phyloP scores from a whole-genome alignment of 1,284 basidiomycete genomes.

The Malassezia dermatis region DNA sequence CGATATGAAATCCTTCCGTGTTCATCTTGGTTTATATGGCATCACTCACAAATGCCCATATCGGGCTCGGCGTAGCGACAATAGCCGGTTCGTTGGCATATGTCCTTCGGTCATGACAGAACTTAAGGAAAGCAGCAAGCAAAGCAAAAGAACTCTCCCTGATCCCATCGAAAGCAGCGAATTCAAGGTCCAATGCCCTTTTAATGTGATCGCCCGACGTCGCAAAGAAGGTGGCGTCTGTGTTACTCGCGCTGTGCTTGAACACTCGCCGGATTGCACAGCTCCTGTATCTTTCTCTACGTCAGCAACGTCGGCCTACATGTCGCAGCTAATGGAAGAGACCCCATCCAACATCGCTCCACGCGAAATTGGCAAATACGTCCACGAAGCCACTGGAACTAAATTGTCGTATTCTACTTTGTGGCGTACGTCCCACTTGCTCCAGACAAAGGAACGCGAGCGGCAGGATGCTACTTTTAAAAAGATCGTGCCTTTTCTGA shows the following conservation, averaged over 20 bases:
- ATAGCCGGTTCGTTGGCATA: slow-evolving; percentile 17
- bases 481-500: slow-evolving; percentile 16
- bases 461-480: slow-evolving; percentile 17
- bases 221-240: slow-evolving; percentile 18
- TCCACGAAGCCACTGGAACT: slow-evolving; percentile 16
- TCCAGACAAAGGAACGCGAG: slow-evolving; percentile 15
- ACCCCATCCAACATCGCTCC: slow-evolving; percentile 12
- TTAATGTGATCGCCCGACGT: slow-evolving; percentile 15
- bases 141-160: background rate
- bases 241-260: slow-evolving; percentile 14
- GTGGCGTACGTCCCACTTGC: slow-evolving; percentile 18
- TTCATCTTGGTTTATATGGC: slow-evolving; percentile 13
- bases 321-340: slow-evolving; percentile 18
- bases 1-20: slow-evolving; percentile 18
- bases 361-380: slow-evolving; percentile 18
- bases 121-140: slow-evolving; percentile 7
- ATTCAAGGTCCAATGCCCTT: slow-evolving; percentile 3
- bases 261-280: slow-evolving; percentile 8
- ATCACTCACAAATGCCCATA: slow-evolving; percentile 19
- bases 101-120: slow-evolving; percentile 16
- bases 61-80: slow-evolving; percentile 17
- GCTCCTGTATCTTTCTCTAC: slow-evolving; percentile 16
- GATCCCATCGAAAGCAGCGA: background rate
- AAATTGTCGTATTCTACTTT: slow-evolving; percentile 18
- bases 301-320: slow-evolving; percentile 18